Conservation (phyloP, 2,329 filamentous ascomycete genomes). For the Stagonosporopsis rhizophila region DNA sequence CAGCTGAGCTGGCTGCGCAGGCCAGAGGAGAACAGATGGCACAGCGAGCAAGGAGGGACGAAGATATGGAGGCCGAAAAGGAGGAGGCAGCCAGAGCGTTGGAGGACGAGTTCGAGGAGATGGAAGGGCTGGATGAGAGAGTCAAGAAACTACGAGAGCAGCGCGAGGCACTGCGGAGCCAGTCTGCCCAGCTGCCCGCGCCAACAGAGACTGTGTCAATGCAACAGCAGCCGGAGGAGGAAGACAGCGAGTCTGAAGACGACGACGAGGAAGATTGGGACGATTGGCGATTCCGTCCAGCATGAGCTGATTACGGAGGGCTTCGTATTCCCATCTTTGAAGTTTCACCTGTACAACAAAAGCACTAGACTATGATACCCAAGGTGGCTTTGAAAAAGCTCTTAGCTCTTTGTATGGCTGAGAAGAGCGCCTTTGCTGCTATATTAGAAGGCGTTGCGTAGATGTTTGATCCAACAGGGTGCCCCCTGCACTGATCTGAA, state of each 20-base stretch:
- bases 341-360: slow-evolving; percentile 7
- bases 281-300: slow-evolving; percentile 48
- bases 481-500: slow-evolving; percentile 12
- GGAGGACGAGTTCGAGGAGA: slow-evolving; percentile 59
- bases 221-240: slow-evolving; percentile 21
- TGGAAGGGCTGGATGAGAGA: slow-evolving; percentile 57
- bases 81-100: slow-evolving; percentile 56
- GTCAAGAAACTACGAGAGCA: slow-evolving; percentile 55
- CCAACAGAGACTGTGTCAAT: slow-evolving; percentile 13
- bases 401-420: neutral
- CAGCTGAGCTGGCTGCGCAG: slow-evolving; percentile 56
- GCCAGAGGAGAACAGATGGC: slow-evolving; percentile 53
- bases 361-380: slow-evolving; percentile 16
- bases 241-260: slow-evolving; percentile 46
- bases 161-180: slow-evolving; percentile 51
- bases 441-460: too few relatives aligned
- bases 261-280: slow-evolving; percentile 45
- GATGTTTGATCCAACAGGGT: slow-evolving; percentile 8
- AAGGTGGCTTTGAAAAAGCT: slow-evolving; percentile 1
- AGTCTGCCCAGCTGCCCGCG: slow-evolving; percentile 20
- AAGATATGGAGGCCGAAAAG: slow-evolving; percentile 56
- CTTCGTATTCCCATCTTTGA: slow-evolving; percentile 4
- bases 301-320: slow-evolving; percentile 27
- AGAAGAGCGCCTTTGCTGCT: too few relatives aligned
- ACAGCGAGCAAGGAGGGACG: slow-evolving; percentile 52